Base-by-base conservation (phyloP, 2,329 filamentous ascomycete species). In the Trichophyton mentagrophytes region DNA sequence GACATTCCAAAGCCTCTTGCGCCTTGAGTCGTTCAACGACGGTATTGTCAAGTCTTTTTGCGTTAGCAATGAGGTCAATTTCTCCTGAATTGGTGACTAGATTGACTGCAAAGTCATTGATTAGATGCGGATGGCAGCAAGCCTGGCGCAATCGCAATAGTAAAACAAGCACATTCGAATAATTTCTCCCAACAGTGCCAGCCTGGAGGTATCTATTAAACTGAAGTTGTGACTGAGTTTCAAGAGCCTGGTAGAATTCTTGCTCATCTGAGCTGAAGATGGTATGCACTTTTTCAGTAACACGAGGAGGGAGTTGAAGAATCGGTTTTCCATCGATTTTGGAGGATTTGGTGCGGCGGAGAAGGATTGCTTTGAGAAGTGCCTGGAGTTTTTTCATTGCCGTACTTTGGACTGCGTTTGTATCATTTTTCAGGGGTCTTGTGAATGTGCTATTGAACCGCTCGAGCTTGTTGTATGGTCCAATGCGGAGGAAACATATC, bases 261-360 rank as follows among this genome's bases (percentile, higher is more conserved):
- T 76, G 70, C 69, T 92, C 86, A 46, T 87, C 85, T 1, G 84
- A 77, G 57, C 78, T 81, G 69, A 92, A 89, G 9, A 82, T 76
- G 1, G 86, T 85, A 65, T 87, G 78, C 1, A 83, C 77, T 25
- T 82, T 74, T 59, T 82, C 78, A 11, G 84, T 84, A 1, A 79
- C 80, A 68, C 89, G 87, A 7, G 81, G 78, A 0, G 87, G 87
- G 6, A 92, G 77, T 15, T 77, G 76, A 53, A 91, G 77, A 61
- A 92, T 89, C 0, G 88, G 88, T 66, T 88, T 81, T 6, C 90
- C 90, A 69, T 96, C 86, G 60, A 95, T 85, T 64, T 82, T 76
- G 0, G 89, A 90, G 38, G 82, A 80, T 73, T 96, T 96, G 61
- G 86, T 91, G 20, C 91, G 86, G 30, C 90, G 86, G 57, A 96